phyloP scores from a whole-genome alignment of 805 yeast genomes.

The Wickerhamomyces pijperi region DNA sequence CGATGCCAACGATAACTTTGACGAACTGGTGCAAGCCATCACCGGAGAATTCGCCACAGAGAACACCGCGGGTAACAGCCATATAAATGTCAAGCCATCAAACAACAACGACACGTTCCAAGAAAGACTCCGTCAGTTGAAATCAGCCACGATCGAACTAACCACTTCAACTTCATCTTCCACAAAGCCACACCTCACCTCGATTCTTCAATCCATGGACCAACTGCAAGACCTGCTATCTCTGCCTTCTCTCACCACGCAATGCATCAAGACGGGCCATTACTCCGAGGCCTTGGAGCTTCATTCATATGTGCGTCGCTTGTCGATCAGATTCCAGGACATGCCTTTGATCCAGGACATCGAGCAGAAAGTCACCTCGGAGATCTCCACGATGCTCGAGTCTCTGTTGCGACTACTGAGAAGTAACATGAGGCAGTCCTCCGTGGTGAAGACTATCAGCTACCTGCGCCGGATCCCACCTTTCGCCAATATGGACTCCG shows the following conservation, averaged over 20 bases:
- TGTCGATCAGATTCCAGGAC: conserved; percentile 59
- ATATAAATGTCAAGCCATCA: not conserved
- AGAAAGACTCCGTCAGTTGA: not conserved
- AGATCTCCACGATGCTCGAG: conserved; percentile 54
- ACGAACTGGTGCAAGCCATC: too few species aligned
- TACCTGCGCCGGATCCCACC: conserved; percentile 62
- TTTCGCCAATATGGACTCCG: conserved; percentile 22
- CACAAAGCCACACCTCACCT: not conserved
- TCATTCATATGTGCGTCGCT: conserved; percentile 58
- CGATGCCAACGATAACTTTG: conserved; percentile 13
- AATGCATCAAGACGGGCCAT: conserved; percentile 80
- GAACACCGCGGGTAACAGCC: too few species aligned
- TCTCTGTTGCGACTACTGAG: conserved; percentile 60
- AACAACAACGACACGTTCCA: not conserved
- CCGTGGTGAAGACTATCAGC: conserved; percentile 66
- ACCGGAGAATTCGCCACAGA: too few species aligned
- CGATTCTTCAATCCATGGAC: conserved; percentile 33
- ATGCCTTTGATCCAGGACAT: conserved; percentile 39
- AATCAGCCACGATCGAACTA: not conserved
- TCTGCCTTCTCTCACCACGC: conserved; percentile 68
- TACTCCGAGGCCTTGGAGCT: conserved; percentile 86
- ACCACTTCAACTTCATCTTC: too few species aligned
- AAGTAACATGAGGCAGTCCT: conserved; percentile 71
- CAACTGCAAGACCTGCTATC: conserved; percentile 70
- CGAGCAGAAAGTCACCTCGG: conserved; percentile 39